These are phyloP conservation scores for Chaetomium olivaceum DNA, from an alignment of 2,329 filamentous ascomycete genomes.

Conservation along the genomic window DNA sequence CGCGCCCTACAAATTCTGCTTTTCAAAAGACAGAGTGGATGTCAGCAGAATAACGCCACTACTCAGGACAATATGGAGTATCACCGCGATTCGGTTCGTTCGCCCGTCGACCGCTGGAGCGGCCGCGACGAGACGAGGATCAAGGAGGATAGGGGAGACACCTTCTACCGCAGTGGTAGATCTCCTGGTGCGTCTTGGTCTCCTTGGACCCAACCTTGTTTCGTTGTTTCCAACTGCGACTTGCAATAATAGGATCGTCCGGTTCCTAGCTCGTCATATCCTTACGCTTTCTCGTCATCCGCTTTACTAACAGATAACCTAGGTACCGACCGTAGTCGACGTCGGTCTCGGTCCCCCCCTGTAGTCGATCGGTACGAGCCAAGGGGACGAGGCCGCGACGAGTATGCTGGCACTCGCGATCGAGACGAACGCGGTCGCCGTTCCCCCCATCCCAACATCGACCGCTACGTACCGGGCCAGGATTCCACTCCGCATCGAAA, in stretches of 20 bases:
- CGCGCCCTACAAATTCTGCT: neutral
- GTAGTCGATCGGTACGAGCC: constrained; percentile 78
- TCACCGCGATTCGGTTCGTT: constrained; percentile 56
- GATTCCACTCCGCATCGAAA: constrained; percentile 52
- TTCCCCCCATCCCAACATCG: constrained; percentile 70
- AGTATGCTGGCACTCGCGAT: constrained; percentile 57
- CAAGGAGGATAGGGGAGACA: constrained; percentile 57
- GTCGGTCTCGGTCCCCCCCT: constrained; percentile 68
- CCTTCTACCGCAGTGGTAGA: constrained; percentile 61
- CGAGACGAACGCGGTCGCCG: constrained; percentile 52
- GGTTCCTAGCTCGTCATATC: no score
- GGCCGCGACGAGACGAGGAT: constrained; percentile 53
- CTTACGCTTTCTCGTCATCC: neutral
- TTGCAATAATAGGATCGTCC: neutral
- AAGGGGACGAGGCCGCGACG: constrained; percentile 64
- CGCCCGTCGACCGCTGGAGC: constrained; percentile 56
- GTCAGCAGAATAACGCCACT: neutral
- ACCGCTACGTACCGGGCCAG: constrained; percentile 80
- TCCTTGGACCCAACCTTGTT: neutral
- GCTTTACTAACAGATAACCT: constrained; percentile 22
- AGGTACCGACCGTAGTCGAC: constrained; percentile 60
- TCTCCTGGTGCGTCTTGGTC: constrained; percentile 64
- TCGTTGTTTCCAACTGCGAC: neutral
- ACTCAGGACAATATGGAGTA: constrained; percentile 49
- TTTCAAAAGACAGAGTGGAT: neutral